Conservation (phyloP, 768 basidiomycete genomes). For the Trametes sanguinea region DNA sequence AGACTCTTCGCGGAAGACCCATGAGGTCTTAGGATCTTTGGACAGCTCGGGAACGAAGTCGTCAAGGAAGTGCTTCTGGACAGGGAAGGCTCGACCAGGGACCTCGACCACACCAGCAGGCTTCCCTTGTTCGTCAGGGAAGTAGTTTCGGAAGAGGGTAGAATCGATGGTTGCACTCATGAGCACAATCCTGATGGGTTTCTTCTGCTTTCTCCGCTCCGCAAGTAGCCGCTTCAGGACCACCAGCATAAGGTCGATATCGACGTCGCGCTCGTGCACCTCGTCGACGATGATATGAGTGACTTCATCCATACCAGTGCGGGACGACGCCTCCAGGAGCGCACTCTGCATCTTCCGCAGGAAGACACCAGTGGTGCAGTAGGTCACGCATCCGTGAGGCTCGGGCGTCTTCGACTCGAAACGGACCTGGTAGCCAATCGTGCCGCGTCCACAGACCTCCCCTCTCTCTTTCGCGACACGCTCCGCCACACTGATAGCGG, state of each 20-base stretch:
- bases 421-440: conserved; percentile 90
- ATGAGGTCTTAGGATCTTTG: conserved; percentile 41
- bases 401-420: conserved; percentile 83
- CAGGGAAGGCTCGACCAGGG: conserved; percentile 92
- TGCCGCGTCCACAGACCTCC: conserved; percentile 53
- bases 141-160: conserved; percentile 85
- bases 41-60: conserved; percentile 63
- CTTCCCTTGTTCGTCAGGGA: conserved; percentile 58
- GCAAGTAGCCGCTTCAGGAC: conserved; percentile 82
- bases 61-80: conserved; percentile 78
- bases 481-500: conserved; percentile 88
- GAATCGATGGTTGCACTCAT: conserved; percentile 98
- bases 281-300: conserved; percentile 95
- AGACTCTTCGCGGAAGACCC: conserved; percentile 72
- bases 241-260: conserved; percentile 87
- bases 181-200: conserved; percentile 82
- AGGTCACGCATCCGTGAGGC: conserved; percentile 82
- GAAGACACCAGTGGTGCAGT: conserved; percentile 92
- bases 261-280: conserved; percentile 93
- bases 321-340: conserved; percentile 45
- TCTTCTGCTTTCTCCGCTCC: conserved; percentile 67
- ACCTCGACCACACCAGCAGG: conserved; percentile 76
- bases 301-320: conserved; percentile 62
- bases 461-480: conserved; percentile 90
- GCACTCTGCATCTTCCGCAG: conserved; percentile 82